A percentile compares a stretch with the other conserved stretches of the same genome.
phyloP scores from a whole-genome alignment of 208 protist species.

The Leishmania tropica region DNA sequence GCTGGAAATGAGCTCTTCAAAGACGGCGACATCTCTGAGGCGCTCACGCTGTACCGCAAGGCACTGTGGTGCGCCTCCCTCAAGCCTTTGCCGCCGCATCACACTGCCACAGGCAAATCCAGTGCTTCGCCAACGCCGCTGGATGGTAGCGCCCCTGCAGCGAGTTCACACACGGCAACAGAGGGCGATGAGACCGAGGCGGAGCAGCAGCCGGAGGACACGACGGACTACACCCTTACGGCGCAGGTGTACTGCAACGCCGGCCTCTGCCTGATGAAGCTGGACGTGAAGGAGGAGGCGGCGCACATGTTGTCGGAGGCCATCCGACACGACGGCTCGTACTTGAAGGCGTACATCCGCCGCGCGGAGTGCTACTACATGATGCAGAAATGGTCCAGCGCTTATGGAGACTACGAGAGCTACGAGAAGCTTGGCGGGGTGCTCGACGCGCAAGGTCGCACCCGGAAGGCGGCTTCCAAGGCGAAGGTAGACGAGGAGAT shows the following conservation, averaged over 20 bases:
- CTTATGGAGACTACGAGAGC: conserved; percentile 89
- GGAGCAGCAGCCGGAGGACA: conserved; percentile 26
- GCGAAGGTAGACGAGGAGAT: conserved; percentile 92
- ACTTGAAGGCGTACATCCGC: conserved; percentile 86
- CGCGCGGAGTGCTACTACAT: conserved; percentile 91
- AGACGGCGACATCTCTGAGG: conserved; percentile 52
- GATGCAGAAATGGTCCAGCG: conserved; percentile 82
- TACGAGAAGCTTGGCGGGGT: conserved; percentile 75
- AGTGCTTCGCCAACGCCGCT: background rate
- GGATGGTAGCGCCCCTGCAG: background rate
- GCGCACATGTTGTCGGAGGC: conserved; percentile 80
- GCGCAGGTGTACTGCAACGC: conserved; percentile 89
- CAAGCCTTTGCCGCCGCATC: conserved; percentile 47
- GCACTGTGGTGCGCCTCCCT: conserved; percentile 61
- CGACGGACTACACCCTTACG: conserved; percentile 79
- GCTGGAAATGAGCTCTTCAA: conserved; percentile 73
- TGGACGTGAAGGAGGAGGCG: conserved; percentile 75
- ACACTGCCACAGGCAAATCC: background rate
- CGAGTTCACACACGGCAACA: background rate
- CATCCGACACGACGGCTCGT: conserved; percentile 77
- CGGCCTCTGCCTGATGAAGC: conserved; percentile 75
- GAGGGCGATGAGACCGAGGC: background rate
- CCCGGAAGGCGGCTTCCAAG: conserved; percentile 71
- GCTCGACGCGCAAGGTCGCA: conserved; percentile 43
- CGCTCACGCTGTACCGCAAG: conserved; percentile 71